Evolutionary conservation across 2,329 filamentous ascomycete species (phyloP).

Genomic region (Aspergillus awamori): DNA sequence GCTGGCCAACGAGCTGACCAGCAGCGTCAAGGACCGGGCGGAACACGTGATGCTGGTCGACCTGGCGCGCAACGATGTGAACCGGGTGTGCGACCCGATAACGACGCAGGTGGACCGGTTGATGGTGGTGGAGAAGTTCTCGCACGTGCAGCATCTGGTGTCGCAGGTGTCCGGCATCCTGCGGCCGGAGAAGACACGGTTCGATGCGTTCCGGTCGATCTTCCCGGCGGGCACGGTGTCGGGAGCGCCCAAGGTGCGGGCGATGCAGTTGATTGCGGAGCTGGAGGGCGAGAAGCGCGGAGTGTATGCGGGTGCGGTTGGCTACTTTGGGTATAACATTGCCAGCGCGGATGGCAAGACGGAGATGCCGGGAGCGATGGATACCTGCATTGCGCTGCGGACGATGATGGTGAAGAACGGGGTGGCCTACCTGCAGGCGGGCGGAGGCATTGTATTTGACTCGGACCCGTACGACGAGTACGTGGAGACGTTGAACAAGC

Average conservation of each 20-base stretch:
- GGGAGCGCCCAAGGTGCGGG: conserved; percentile 91
- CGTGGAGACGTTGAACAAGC: conserved; percentile 96
- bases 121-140: conserved; percentile 94
- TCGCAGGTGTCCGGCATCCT: conserved; percentile 94
- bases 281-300: conserved; percentile 92
- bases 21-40: conserved; percentile 85
- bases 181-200: conserved; percentile 79
- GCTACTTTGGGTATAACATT: conserved; percentile 88
- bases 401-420: conserved; percentile 96
- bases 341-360: conserved; percentile 64
- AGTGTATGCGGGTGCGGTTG: conserved; percentile 92
- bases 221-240: conserved; percentile 97
- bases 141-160: conserved; percentile 94
- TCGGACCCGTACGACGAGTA: conserved; percentile 90
- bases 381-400: conserved; percentile 78
- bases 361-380: conserved; percentile 81
- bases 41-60: conserved; percentile 99
- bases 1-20: conserved; percentile 74
- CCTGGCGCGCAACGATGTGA: conserved; percentile 92
- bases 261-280: conserved; percentile 97
- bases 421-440: conserved; percentile 84
- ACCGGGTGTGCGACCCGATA: conserved; percentile 87
- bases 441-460: conserved; percentile 90
- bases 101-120: conserved; percentile 89
- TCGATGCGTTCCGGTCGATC: conserved; percentile 93